These are phyloP conservation scores for Neocucurbitaria cava DNA, from an alignment of 2,329 filamentous ascomycete species.

Conservation along the genomic window DNA sequence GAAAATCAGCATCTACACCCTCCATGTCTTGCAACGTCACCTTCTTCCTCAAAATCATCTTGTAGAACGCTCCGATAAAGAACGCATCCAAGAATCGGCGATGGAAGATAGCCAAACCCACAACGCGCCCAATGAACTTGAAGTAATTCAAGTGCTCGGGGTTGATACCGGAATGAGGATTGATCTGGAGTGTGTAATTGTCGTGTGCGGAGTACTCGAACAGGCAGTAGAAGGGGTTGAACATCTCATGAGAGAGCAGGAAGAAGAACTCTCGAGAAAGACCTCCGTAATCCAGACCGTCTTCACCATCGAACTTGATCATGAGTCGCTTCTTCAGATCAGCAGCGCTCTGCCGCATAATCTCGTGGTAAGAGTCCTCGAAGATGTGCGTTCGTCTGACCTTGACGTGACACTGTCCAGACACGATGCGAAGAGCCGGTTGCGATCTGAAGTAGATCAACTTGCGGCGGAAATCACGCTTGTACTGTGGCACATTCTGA, in stretches of 20 bases:
- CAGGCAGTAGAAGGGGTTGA: constrained; percentile 99
- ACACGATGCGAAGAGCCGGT: constrained; percentile 91
- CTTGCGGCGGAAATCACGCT: constrained; percentile 97
- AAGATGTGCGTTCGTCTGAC: constrained; percentile 96
- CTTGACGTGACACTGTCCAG: constrained; percentile 98
- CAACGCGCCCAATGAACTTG: constrained; percentile 98
- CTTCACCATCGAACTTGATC: constrained; percentile 99
- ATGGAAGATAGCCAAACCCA: constrained; percentile 97
- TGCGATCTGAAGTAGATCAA: constrained; percentile 99
- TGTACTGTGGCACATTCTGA: constrained; percentile 98
- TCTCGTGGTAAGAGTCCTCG: constrained; percentile 98
- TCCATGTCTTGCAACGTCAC: constrained; percentile 96
- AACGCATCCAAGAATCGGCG: constrained; percentile 96
- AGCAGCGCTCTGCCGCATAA: constrained; percentile 92
- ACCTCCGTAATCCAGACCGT: constrained; percentile 96
- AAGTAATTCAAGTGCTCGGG: constrained; percentile 99
- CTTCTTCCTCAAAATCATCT: constrained; percentile 97
- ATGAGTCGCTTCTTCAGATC: constrained; percentile 98
- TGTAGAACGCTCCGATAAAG: constrained; percentile 98
- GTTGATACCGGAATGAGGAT: constrained; percentile 98
- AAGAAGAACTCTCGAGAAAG: constrained; percentile 98
- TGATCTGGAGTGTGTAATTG: constrained; percentile 99
- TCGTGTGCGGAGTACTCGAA: constrained; percentile 99
- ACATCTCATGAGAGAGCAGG: constrained; percentile 99
- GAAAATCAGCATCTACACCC: constrained; percentile 97